phyloP scores from a whole-genome alignment of 2,329 filamentous ascomycete genomes.

The Simplicillium sp. region DNA sequence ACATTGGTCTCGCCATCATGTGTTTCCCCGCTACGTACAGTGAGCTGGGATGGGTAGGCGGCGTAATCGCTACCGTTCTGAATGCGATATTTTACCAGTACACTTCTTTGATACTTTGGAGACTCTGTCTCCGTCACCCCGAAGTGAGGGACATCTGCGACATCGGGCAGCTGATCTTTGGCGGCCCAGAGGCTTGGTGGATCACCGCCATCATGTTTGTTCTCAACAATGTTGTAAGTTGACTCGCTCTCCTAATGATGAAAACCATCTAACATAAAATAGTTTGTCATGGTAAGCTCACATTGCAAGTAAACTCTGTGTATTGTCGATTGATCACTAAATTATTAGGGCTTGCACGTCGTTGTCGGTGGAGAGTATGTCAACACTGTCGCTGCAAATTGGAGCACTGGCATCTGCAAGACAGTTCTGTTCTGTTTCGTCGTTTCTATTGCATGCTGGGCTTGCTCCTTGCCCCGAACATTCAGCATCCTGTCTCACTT shows the following conservation, averaged over 20 bases:
- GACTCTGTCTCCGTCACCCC: constrained; percentile 1
- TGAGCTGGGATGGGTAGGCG: no score
- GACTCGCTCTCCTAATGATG: neutral
- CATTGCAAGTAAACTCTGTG: no score
- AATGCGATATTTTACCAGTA: no score
- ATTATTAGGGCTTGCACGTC: constrained; percentile 1
- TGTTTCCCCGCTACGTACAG: no score
- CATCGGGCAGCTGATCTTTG: neutral
- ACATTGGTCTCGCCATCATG: no score
- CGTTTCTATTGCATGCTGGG: neutral
- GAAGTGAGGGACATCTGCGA: constrained; percentile 1
- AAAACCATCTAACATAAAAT: no score
- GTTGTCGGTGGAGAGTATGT: constrained; percentile 1
- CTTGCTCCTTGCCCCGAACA: constrained; percentile 1
- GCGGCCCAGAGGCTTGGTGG: neutral
- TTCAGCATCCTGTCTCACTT: neutral
- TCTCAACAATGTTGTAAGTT: constrained; percentile 4
- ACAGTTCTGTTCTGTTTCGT: neutral
- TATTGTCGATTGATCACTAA: neutral
- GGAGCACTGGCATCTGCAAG: neutral
- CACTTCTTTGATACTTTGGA: neutral
- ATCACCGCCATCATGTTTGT: constrained; percentile 1
- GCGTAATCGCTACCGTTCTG: no score
- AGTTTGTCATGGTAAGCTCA: no score
- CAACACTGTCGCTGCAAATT: neutral